phyloP scores from a whole-genome alignment of 2,329 filamentous ascomycete species.

The Exserohilum rostratum region DNA sequence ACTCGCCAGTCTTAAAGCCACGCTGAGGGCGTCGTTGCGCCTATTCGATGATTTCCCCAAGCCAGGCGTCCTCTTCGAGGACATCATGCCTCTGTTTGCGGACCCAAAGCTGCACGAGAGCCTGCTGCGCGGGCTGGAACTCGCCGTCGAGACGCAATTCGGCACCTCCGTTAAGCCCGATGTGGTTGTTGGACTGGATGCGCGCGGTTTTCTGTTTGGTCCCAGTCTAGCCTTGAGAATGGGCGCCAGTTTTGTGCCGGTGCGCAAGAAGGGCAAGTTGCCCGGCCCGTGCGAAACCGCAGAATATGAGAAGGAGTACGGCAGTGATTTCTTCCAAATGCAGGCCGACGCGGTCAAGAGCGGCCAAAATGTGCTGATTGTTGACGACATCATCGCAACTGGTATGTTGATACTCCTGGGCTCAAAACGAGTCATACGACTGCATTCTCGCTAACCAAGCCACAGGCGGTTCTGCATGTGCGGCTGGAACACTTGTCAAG shows the following conservation, averaged over 20 bases:
- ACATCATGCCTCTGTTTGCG: conserved; percentile 96
- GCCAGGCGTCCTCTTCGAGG: conserved; percentile 92
- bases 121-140: conserved; percentile 82
- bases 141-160: conserved; percentile 74
- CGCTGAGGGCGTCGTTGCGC: conserved; percentile 74
- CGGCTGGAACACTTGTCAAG: conserved; percentile 83
- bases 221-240: conserved; percentile 84
- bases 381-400: conserved; percentile 98
- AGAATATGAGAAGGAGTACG: conserved; percentile 93
- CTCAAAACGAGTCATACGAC: background rate
- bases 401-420: conserved; percentile 63
- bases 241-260: conserved; percentile 86
- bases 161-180: conserved; percentile 67
- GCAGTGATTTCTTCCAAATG: conserved; percentile 94
- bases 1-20: conserved; percentile 65
- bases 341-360: conserved; percentile 82
- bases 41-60: conserved; percentile 92
- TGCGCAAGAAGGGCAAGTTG: conserved; percentile 94
- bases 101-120: conserved; percentile 73
- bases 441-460: conserved; percentile 11
- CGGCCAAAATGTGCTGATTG: conserved; percentile 88
- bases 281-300: conserved; percentile 87
- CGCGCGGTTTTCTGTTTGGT: conserved; percentile 93
- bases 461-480: conserved; percentile 85
- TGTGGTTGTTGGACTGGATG: conserved; percentile 91